Conservation (phyloP, 208 protist species). For the Trichomonas vaginalis region DNA sequence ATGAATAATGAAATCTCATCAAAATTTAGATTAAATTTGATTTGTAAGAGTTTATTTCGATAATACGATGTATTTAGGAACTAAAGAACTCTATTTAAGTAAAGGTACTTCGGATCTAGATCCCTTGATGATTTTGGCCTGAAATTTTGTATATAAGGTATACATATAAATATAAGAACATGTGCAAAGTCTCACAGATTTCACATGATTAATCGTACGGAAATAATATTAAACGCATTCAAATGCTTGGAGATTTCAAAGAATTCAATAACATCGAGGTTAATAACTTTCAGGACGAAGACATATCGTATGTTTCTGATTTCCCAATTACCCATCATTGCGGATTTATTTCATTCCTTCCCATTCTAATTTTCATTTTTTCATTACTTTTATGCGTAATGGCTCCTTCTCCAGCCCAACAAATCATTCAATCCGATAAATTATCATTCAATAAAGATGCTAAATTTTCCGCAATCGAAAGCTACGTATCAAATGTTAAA, state of each 20-base stretch:
- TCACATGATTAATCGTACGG: too few species aligned
- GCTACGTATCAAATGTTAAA: neutral
- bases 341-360: neutral
- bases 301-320: neutral
- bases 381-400: neutral
- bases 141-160: too few species aligned
- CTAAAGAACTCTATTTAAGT: too few species aligned
- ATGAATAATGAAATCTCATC: too few species aligned
- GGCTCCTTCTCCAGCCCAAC: neutral
- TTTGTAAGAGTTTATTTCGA: too few species aligned
- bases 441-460: neutral
- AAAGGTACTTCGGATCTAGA: too few species aligned
- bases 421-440: neutral
- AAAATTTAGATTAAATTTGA: too few species aligned
- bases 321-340: neutral
- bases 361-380: neutral
- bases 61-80: too few species aligned
- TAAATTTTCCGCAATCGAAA: neutral
- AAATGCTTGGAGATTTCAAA: neutral
- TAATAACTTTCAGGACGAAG: neutral
- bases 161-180: too few species aligned
- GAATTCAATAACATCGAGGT: neutral
- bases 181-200: too few species aligned
- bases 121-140: too few species aligned
- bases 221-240: too few species aligned